Conservation (phyloP, 176 grass and related monocot species). For the Triticum urartu region DNA sequence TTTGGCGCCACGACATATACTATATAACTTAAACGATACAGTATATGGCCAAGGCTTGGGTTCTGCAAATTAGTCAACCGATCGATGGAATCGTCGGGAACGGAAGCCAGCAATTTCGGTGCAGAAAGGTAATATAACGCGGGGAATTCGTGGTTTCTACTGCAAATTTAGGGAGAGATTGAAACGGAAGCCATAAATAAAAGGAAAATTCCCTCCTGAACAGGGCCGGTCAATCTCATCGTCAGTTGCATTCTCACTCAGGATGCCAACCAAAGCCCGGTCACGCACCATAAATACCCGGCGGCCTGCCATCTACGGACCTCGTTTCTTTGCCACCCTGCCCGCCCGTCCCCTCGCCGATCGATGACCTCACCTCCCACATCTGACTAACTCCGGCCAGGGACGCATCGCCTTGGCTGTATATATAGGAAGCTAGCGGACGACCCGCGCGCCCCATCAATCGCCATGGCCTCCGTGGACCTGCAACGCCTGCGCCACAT, state of each 20-base stretch:
- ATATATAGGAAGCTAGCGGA: background rate
- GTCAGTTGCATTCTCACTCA: conserved; percentile 9
- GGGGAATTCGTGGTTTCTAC: background rate
- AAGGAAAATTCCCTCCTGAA: background rate
- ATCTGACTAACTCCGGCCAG: background rate
- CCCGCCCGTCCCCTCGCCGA: background rate
- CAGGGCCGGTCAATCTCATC: background rate
- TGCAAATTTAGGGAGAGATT: background rate
- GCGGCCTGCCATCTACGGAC: background rate
- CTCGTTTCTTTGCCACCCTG: conserved; percentile 6
- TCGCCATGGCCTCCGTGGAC: conserved; percentile 63
- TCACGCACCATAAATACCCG: conserved; percentile 33
- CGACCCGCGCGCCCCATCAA: background rate
- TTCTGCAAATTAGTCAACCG: too few relatives aligned
- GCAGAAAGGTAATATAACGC: too few relatives aligned
- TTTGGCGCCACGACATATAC: background rate
- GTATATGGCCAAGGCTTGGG: background rate
- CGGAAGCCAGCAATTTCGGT: too few relatives aligned
- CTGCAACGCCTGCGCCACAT: conserved; percentile 41
- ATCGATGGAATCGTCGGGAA: background rate
- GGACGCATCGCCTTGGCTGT: background rate
- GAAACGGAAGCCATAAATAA: background rate
- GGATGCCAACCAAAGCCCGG: background rate
- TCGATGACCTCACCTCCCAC: conserved; percentile 10
- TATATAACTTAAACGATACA: background rate